Evolutionary conservation across 1,284 basidiomycete genomes (phyloP), one percentile per base, ranked within the genome.

Genomic region (Ceratobasidium papillatum): DNA sequence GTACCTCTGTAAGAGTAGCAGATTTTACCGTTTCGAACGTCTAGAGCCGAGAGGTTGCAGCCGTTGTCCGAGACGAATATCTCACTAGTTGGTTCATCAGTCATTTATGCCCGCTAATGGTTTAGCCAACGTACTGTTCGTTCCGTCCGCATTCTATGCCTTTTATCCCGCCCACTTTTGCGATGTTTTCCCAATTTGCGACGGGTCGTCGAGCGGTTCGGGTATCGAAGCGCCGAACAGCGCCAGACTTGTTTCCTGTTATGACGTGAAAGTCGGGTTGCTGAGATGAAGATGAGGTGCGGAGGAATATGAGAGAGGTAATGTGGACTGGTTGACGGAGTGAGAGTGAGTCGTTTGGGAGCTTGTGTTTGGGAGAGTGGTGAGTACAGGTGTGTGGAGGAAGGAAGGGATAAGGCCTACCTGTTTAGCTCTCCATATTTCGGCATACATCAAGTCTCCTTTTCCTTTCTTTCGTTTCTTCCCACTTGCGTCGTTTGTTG

Each of bases 271-370:
- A 84, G n/a, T 82, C 82, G 54, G 76, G 82, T 79, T n/a, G 83
- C 77, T 0, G 86, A 84, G 52, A 38, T 14, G 25, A 36, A 12
- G 63, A 30, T 30, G 81, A 75, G 17, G 80, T 79, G 14, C 30
- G 77, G 1, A 93, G 79, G 80, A 88, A 90, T 51, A 88, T 81
- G 65, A 94, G 81, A 73, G 90, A 86, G 0, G 89, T 91, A 74
- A 94, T 93, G 72, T 93, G 88, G 34, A 96, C 88, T 0, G 94
- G 94, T 78, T 92, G 92, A 5, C 94, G 90, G 25, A 97, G 87
- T 61, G 88, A 88, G 1, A 97, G 85, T 69, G 84, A 81, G 80
- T 96, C 94, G 79, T 94, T 93, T 14, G 91, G 87, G 0, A 94
- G 83, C 92, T 94, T 71, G 27, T 9, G 41, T 45, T 25, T n/a